Conservation (phyloP, 768 basidiomycete species). For the Kwoniella shandongensis region DNA sequence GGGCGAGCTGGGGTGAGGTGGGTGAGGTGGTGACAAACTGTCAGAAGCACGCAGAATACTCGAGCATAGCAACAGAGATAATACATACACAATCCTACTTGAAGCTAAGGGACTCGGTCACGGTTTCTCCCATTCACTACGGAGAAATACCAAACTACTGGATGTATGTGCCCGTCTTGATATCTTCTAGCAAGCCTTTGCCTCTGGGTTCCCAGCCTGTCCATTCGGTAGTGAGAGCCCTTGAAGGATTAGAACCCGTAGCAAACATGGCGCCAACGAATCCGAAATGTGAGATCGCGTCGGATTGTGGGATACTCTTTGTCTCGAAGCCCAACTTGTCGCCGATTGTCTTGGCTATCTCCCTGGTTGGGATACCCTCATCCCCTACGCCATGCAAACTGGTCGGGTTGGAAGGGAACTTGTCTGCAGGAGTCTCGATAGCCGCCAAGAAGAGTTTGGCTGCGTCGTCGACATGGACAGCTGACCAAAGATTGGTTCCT, state of each 20-base stretch:
- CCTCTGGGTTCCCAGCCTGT: slow-evolving; percentile 36
- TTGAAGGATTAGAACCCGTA: not conserved
- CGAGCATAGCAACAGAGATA: too few species aligned
- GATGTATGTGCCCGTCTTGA: slow-evolving; percentile 9
- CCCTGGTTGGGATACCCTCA: slow-evolving; percentile 10
- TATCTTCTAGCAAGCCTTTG: slow-evolving; percentile 20
- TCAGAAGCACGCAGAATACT: too few species aligned
- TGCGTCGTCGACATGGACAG: slow-evolving; percentile 2
- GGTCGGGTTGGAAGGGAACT: not conserved
- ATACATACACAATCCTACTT: too few species aligned
- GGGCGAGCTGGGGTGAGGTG: too few species aligned
- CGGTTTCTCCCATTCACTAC: too few species aligned
- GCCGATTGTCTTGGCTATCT: slow-evolving; percentile 21
- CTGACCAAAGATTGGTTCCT: not conserved
- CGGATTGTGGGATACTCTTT: not conserved
- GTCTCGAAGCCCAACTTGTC: not conserved
- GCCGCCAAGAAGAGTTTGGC: not conserved
- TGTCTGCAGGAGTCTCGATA: not conserved
- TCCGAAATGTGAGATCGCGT: slow-evolving; percentile 15
- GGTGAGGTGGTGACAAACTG: too few species aligned
- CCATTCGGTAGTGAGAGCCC: slow-evolving; percentile 19
- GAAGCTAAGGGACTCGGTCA: too few species aligned
- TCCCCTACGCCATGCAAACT: slow-evolving; percentile 28
- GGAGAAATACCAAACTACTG: not conserved
- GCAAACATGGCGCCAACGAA: slow-evolving; percentile 6